Conservation (phyloP, 1,139 yeast genomes). For the Arxiozyma telluris region DNA sequence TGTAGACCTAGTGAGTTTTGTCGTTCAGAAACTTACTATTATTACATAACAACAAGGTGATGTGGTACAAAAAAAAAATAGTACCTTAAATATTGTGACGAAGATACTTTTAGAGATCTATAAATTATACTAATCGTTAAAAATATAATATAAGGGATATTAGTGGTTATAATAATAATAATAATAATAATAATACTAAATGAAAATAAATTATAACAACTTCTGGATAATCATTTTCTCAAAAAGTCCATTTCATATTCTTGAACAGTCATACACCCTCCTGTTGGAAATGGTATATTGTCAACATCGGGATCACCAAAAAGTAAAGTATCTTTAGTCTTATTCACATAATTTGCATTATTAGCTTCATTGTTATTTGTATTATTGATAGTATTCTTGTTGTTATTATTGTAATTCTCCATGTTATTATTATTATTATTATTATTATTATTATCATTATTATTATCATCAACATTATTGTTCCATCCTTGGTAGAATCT, state of each 20-base stretch:
- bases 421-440: neutral
- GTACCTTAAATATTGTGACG: neutral
- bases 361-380: neutral
- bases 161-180: neutral
- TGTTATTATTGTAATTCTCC: neutral
- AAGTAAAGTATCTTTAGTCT: neutral
- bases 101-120: neutral
- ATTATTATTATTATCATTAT: neutral
- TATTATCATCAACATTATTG: neutral
- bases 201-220: too few species aligned
- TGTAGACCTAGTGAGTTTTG: too few species aligned
- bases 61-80: too few species aligned
- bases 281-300: constrained; percentile 10
- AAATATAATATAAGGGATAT: neutral
- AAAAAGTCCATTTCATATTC: constrained; percentile 12
- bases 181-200: neutral
- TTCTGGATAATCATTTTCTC: neutral
- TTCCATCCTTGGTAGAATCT: neutral
- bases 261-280: constrained; percentile 13
- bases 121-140: too few species aligned
- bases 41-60: too few species aligned
- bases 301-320: neutral
- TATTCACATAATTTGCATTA: neutral
- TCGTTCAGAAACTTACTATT: too few species aligned
- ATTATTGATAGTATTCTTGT: neutral